phyloP scores from a whole-genome alignment of 768 basidiomycete species.

The Mycena indigotica region DNA sequence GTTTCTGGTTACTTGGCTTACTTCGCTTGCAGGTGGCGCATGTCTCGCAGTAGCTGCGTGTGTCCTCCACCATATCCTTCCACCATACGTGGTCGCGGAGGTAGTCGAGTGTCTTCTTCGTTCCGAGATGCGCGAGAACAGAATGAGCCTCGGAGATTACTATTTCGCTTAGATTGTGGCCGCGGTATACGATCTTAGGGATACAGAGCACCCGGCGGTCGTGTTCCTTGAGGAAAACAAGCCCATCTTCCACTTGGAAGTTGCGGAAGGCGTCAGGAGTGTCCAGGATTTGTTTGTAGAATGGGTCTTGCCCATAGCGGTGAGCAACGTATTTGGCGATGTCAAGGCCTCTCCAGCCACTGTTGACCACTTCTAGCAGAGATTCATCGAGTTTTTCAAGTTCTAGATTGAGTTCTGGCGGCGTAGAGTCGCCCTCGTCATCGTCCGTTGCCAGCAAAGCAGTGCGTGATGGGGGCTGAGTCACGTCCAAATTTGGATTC shows the following conservation, averaged over 20 bases:
- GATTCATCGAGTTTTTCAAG: background rate
- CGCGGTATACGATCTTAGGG: background rate
- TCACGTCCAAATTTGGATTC: too few species aligned
- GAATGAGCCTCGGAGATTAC: too few species aligned
- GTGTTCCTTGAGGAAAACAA: background rate
- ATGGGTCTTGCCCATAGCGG: background rate
- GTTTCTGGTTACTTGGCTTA: too few species aligned
- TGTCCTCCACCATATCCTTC: conserved; percentile 27
- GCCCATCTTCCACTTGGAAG: conserved; percentile 10
- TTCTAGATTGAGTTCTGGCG: background rate
- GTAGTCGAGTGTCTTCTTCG: too few species aligned
- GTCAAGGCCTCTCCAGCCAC: background rate
- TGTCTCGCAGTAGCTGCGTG: background rate
- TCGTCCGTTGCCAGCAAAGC: too few species aligned
- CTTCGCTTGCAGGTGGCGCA: too few species aligned
- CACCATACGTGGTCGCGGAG: too few species aligned
- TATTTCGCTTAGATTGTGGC: conserved; percentile 15
- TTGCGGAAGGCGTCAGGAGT: conserved; percentile 17
- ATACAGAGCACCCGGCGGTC: conserved; percentile 2
- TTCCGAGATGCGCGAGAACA: too few species aligned
- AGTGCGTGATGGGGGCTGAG: too few species aligned
- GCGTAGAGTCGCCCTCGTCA: background rate
- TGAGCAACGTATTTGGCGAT: background rate
- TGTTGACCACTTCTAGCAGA: background rate
- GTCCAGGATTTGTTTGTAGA: conserved; percentile 8